Percentiles rank a stretch among this genome's conserved stretches.
Conservation (phyloP, 805 yeast genomes). For the Tetrapisispora fleetii region DNA sequence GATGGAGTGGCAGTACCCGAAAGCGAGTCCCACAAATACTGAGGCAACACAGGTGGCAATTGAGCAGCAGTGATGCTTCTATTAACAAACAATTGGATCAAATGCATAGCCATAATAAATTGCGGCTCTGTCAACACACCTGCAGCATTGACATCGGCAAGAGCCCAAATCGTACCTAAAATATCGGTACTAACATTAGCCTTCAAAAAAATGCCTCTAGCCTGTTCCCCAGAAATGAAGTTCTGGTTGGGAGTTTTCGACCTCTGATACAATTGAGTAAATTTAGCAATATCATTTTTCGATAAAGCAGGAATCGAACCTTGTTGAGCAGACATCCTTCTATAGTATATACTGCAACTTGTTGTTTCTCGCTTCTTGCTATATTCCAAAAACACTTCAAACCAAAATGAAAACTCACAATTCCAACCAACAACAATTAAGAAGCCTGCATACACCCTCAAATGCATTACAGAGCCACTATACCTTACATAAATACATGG, state of each 20-base stretch:
- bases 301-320: conserved; percentile 14
- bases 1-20: conserved; percentile 1
- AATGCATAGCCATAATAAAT: conserved; percentile 88
- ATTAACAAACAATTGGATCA: conserved; percentile 59
- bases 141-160: conserved; percentile 63
- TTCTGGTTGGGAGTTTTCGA: conserved; percentile 38
- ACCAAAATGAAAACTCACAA: background rate
- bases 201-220: conserved; percentile 77
- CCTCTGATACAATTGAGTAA: conserved; percentile 60
- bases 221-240: conserved; percentile 56
- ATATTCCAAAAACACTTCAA: too few relatives aligned
- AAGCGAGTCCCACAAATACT: conserved; percentile 31
- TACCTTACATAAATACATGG: too few relatives aligned
- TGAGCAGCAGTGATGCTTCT: conserved; percentile 53
- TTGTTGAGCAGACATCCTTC: background rate
- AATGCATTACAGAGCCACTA: too few relatives aligned
- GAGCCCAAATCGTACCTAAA: conserved; percentile 79
- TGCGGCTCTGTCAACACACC: conserved; percentile 68
- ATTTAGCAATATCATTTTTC: conserved; percentile 50
- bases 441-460: too few relatives aligned
- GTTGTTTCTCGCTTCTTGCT: too few relatives aligned
- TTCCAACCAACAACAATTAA: too few relatives aligned
- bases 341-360: too few relatives aligned
- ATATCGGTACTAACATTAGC: conserved; percentile 71
- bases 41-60: conserved; percentile 43